Evolutionary conservation across 1,284 basidiomycete species (phyloP), one percentile per base, ranked within the genome.

Genomic region (Moesziomyces sp.): DNA sequence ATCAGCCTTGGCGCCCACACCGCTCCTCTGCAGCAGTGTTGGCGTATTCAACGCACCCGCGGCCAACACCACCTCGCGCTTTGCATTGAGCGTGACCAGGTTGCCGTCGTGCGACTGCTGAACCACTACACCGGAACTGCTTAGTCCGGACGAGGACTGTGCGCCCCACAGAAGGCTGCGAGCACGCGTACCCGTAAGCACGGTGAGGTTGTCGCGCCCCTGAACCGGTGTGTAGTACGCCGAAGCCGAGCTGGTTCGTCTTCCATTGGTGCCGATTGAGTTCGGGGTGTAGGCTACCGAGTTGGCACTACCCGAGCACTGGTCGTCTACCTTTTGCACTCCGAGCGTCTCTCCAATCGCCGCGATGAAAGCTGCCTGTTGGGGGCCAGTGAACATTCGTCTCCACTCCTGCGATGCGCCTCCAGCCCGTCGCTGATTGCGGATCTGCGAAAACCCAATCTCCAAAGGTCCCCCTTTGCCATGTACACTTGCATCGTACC

Each of bases 201-300:
- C 56, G 89, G 88, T 13, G 91, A 94, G 78, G 91, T 52, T 93
- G 82, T 91, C 88, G 16, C 86, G 81, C 5, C 43, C 26, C 38
- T 66, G 43, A 11, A 87, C 82, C 0, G 86, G 86, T 0, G 85
- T 81, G 30, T 85, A 84, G 79, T 87, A 88, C 3, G 86, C 86
- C 2, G 85, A 82, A 10, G 86, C 86, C 2, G 87, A 84, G 7
- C 86, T 86, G 30, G 42, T 57, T 49, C 66, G 55, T 51, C 54
- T 60, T 60, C 43, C 53, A 18, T 73, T 35, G 14, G 50, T 30
- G 14, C 30, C 75, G 73, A 65, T 80, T 68, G 74, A 62, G 58
- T 79, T 74, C 26, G 88, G 88, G 0, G 87, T 87, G 61, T 88
- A 87, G 0, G 88, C 87, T 0, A 89, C 89, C 45, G 87, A 88